Base-by-base conservation (phyloP, 805 yeast species). In the Nakazawaea molendinolei region DNA sequence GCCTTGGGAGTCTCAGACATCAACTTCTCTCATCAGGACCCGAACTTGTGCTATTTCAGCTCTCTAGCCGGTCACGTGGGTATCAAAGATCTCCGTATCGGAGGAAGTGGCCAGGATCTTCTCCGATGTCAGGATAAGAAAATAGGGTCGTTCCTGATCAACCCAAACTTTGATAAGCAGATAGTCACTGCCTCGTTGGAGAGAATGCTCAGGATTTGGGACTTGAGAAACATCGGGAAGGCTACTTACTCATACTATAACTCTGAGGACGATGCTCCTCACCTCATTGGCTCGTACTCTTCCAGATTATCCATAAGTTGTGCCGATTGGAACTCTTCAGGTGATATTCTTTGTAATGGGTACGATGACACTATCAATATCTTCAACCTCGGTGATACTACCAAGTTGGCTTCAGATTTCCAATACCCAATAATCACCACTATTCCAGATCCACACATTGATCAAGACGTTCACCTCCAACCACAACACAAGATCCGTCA, bases 101-200 rank as follows among this genome's bases (percentile, higher is more conserved):
- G n/a, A n/a, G n/a, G 18, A 10, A n/a, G 10, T 4, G n/a, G 5
- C 13, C 56, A 65, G 22, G 65, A 16, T n/a, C 58, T 78, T n/a
- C 61, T 69, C 29, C 65, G 94, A 44, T 55, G 89, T 12, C 86
- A 89, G 39, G 94, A 85, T 50, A 89, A 90, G 52, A 92, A 92
- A 53, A 89, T 92, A 38, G 97, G 97, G 0, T 86, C 94, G 1
- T 86, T 92, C 56, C 52, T 80, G 1, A 71, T 86, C 13, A 86
- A 86, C 48, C 97, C 97, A 1, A 55, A 61, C 13, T 63, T 68
- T 23, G 59, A 70, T 1, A 55, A 77, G 45, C 83, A 83, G 44
- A 67, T 87, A 1, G 94, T 90, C 0, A 81, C 97, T 0, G 95
- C 89, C 0, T 87, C 97, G 0, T 65, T 92, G 31, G 98, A 90